phyloP scores from a whole-genome alignment of 192 early-diverging fungal species.

The Coemansia sp. region DNA sequence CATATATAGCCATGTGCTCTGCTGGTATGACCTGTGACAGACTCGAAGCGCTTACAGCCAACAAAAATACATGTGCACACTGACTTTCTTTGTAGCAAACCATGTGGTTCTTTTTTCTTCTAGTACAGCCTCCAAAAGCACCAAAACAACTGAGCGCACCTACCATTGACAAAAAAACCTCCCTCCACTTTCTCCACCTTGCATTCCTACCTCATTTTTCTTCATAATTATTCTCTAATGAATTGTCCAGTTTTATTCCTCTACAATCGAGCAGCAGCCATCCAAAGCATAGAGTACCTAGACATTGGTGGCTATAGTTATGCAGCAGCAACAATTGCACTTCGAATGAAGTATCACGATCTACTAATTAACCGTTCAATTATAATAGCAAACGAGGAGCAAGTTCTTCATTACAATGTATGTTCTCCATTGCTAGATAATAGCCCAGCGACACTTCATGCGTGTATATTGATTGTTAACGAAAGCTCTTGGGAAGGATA shows the following conservation, averaged over 20 bases:
- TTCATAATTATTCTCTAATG: not conserved
- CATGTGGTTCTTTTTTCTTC: no score
- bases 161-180: no score
- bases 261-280: not conserved
- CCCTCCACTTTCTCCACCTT: no score
- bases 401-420: not conserved
- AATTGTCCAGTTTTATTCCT: not conserved
- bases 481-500: not conserved
- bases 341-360: not conserved
- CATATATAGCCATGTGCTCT: no score
- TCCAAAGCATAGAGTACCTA: not conserved
- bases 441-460: not conserved
- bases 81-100: no score
- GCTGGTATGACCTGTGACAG: no score
- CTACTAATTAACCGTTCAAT: not conserved
- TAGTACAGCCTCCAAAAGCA: no score
- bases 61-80: no score
- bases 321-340: not conserved
- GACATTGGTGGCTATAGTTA: not conserved
- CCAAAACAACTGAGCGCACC: no score
- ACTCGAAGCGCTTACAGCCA: no score
- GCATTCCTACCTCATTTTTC: not conserved
- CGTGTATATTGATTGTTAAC: not conserved
- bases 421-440: not conserved
- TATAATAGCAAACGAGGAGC: not conserved